A percentile compares a stretch with the other conserved stretches of the same genome.
Conservation (phyloP, 75 land plant genomes). For the Cupressus sempervirens region DNA sequence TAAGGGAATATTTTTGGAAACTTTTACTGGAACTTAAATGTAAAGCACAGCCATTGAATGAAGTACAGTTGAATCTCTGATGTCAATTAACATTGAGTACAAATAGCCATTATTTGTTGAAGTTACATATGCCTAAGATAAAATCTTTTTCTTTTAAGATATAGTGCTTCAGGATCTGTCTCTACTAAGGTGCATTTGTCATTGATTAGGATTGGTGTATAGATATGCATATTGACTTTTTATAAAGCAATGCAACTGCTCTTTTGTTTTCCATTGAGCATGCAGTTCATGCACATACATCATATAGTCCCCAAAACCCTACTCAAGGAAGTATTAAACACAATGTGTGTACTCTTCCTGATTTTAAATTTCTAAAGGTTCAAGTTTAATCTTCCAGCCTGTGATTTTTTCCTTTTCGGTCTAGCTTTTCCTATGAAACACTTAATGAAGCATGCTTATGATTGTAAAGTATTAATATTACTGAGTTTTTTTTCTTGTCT, state of each 20-base stretch:
- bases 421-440: background rate
- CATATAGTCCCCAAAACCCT: background rate
- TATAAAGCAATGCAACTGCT: background rate
- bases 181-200: background rate
- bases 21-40: background rate
- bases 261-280: background rate
- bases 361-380: background rate
- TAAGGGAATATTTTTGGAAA: background rate
- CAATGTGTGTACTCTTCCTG: background rate
- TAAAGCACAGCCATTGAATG: background rate
- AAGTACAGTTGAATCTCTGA: background rate
- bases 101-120: background rate
- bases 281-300: background rate
- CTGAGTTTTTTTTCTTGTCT: background rate
- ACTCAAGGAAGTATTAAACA: background rate
- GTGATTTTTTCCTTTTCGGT: background rate
- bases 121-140: background rate
- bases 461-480: background rate
- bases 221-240: background rate
- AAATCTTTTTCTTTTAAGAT: background rate
- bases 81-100: background rate
- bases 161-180: background rate
- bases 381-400: background rate
- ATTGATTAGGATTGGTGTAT: background rate
- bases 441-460: background rate